Percentiles rank a stretch among this genome's conserved stretches.
Conservation (phyloP, 1,284 basidiomycete genomes). For the Rhizoctonia solani region DNA sequence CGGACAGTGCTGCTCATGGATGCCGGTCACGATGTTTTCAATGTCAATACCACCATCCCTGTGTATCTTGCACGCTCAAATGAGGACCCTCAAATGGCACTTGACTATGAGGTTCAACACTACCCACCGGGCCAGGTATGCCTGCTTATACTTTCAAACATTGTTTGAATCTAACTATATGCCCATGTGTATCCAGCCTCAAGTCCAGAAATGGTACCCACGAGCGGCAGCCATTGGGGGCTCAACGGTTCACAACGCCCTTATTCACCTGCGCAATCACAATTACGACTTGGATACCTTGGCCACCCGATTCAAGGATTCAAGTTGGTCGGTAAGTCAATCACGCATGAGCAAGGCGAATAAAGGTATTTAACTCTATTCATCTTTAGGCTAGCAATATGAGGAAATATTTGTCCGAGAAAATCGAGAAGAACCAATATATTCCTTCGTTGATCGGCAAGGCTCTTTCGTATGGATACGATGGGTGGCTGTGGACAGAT, state of each 20-base stretch:
- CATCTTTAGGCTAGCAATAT: slow-evolving; percentile 15
- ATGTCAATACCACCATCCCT: slow-evolving; percentile 20
- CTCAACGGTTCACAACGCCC: slow-evolving; percentile 27
- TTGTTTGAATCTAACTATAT: not conserved
- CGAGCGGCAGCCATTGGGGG: slow-evolving; percentile 21
- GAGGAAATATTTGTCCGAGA: slow-evolving; percentile 7
- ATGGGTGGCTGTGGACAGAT: slow-evolving; percentile 29
- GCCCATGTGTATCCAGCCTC: not conserved
- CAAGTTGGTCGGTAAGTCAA: slow-evolving; percentile 26
- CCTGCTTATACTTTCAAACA: not conserved
- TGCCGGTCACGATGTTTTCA: slow-evolving; percentile 25
- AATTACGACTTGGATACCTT: slow-evolving; percentile 18
- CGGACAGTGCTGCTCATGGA: slow-evolving; percentile 22
- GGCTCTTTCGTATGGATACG: slow-evolving; percentile 19
- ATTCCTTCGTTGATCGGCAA: slow-evolving; percentile 6
- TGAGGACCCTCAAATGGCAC: slow-evolving; percentile 24
- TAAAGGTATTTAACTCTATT: not conserved
- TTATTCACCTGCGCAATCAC: slow-evolving; percentile 28
- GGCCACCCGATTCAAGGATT: slow-evolving; percentile 20
- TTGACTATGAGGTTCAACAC: slow-evolving; percentile 29
- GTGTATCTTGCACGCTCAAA: slow-evolving; percentile 25
- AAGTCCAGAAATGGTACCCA: slow-evolving; percentile 32
- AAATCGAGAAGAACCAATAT: slow-evolving; percentile 24
- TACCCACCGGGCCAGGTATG: slow-evolving; percentile 29
- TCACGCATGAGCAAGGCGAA: not conserved